Evolutionary conservation across 768 basidiomycete species (phyloP).

Genomic region (Naganishia friedmannii): DNA sequence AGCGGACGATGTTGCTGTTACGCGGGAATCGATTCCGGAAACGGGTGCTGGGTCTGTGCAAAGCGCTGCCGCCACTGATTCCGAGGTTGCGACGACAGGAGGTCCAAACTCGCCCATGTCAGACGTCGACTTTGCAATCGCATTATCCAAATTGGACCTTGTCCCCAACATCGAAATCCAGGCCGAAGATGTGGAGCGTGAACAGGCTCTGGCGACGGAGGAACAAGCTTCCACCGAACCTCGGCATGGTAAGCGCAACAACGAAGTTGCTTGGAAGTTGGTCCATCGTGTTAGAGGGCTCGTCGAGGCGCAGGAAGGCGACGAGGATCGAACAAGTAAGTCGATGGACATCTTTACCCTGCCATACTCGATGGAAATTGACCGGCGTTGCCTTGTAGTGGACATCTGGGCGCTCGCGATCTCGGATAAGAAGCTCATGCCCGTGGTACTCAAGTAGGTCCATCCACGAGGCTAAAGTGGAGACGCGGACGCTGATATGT

Average conservation of each 20-base stretch:
- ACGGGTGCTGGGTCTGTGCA: background rate
- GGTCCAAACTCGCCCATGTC: background rate
- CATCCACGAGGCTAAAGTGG: background rate
- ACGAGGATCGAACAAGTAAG: conserved; percentile 38
- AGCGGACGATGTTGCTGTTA: background rate
- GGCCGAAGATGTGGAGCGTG: conserved; percentile 2
- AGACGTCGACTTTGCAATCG: background rate
- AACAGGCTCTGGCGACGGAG: background rate
- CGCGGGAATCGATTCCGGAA: background rate
- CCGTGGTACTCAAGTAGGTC: conserved; percentile 40
- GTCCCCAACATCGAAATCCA: conserved; percentile 7
- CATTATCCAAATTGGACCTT: background rate
- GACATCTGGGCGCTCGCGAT: conserved; percentile 44
- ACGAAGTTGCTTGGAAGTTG: conserved; percentile 27
- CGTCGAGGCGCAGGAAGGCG: conserved; percentile 40
- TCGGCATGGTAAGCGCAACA: background rate
- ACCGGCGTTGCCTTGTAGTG: conserved; percentile 30
- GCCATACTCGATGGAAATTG: too few species aligned
- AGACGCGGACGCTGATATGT: background rate
- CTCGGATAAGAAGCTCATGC: conserved; percentile 38
- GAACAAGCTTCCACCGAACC: background rate
- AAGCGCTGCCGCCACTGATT: background rate
- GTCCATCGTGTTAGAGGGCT: conserved; percentile 40
- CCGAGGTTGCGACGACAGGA: background rate
- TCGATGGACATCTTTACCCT: background rate